Percentiles rank a stretch among this genome's conserved stretches.
Conservation (phyloP, 345 rosid genomes). For the Gossypium raimondii region DNA sequence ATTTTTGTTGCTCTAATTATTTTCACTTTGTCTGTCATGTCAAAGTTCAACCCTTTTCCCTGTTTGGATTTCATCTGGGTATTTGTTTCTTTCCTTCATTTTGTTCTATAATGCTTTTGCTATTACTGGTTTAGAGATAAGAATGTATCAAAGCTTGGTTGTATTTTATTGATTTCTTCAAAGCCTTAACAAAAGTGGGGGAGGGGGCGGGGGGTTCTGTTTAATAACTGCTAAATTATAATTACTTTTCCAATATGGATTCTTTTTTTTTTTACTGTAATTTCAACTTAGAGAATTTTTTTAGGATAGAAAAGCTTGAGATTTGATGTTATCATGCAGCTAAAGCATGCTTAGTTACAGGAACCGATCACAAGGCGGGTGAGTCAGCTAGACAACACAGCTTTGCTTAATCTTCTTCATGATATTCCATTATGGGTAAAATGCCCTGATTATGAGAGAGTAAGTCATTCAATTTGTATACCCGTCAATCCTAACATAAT, state of each 20-base stretch:
- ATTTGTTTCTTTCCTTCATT: background rate
- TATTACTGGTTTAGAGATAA: background rate
- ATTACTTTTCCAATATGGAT: too few species aligned
- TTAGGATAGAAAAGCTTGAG: too few species aligned
- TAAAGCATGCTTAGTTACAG: constrained; percentile 31
- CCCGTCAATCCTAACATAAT: background rate
- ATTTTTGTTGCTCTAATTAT: background rate
- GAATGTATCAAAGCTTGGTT: background rate
- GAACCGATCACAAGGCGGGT: constrained; percentile 52
- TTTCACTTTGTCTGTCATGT: background rate
- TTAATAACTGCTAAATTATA: too few species aligned
- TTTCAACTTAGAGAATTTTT: too few species aligned
- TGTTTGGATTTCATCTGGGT: background rate
- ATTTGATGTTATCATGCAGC: background rate
- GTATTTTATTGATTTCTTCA: background rate
- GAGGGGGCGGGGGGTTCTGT: too few species aligned
- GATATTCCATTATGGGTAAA: constrained; percentile 78
- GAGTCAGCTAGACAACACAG: constrained; percentile 35
- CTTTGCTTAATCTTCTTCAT: constrained; percentile 50
- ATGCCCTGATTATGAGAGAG: constrained; percentile 71
- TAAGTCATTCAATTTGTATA: constrained; percentile 19
- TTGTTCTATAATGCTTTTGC: background rate
- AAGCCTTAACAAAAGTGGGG: background rate
- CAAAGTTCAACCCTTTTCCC: background rate
- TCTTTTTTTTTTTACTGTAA: too few species aligned